Percentiles rank a stretch among this genome's conserved stretches.
Conservation (phyloP, 352 stramenopile species). For the Elongisporangium prolatum region DNA sequence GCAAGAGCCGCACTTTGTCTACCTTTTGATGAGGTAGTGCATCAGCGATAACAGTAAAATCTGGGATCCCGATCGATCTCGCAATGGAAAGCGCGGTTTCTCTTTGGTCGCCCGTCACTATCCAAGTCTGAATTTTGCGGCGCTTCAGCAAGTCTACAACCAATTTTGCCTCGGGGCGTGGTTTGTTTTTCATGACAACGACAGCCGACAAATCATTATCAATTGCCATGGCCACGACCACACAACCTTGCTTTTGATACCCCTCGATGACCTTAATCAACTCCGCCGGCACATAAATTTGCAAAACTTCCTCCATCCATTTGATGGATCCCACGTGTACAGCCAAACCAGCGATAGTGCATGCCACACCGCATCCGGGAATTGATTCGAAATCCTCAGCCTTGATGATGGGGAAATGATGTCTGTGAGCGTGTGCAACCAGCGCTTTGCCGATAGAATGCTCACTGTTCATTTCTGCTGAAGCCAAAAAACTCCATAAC, state of each 20-base stretch:
- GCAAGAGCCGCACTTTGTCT: constrained; percentile 62
- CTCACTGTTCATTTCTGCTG: constrained; percentile 54
- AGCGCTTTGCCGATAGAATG: constrained; percentile 64
- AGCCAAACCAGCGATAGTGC: constrained; percentile 22
- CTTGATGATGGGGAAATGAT: constrained; percentile 16
- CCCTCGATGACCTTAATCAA: constrained; percentile 36
- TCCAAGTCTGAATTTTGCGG: constrained; percentile 61
- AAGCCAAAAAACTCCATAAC: constrained; percentile 43
- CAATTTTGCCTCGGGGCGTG: constrained; percentile 41
- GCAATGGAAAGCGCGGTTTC: constrained; percentile 55
- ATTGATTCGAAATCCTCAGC: constrained; percentile 36
- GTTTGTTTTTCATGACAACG: constrained; percentile 46
- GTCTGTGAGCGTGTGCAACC: constrained; percentile 29
- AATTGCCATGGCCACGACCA: constrained; percentile 56
- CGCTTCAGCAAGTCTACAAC: constrained; percentile 51
- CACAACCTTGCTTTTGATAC: constrained; percentile 45
- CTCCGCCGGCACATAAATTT: constrained; percentile 33
- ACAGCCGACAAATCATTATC: constrained; percentile 45
- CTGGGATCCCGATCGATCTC: constrained; percentile 36
- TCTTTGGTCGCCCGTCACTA: constrained; percentile 73
- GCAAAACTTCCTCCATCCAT: constrained; percentile 54
- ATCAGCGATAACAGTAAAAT: constrained; percentile 55
- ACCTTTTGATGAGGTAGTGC: constrained; percentile 74
- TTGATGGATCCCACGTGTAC: constrained; percentile 42
- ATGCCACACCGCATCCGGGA: constrained; percentile 60